Percentiles rank a stretch among this genome's conserved stretches.
phyloP scores from a whole-genome alignment of 2,329 filamentous ascomycete species.

The Fusarium duplospermum region DNA sequence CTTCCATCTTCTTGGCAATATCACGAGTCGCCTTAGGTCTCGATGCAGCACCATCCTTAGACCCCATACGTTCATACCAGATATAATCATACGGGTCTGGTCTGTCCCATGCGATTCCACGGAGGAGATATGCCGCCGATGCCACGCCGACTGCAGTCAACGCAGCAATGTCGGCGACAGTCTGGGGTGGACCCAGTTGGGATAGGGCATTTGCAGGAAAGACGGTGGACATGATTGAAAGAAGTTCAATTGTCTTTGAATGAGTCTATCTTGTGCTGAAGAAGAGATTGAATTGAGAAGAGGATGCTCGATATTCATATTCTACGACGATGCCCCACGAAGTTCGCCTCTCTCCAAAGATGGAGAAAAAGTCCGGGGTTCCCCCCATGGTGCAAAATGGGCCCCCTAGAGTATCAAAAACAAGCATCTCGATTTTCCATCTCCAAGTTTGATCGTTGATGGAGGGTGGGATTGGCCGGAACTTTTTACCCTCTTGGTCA shows the following conservation, averaged over 20 bases:
- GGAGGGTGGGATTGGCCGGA: background rate
- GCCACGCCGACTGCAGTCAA: conserved; percentile 39
- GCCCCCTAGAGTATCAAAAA: background rate
- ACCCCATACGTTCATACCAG: conserved; percentile 61
- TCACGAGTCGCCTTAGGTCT: conserved; percentile 56
- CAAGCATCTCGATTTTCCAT: background rate
- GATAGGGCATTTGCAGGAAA: conserved; percentile 35
- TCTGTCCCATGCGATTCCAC: conserved; percentile 58
- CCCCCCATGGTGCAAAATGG: background rate
- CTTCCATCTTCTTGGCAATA: conserved; percentile 53
- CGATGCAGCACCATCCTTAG: conserved; percentile 18
- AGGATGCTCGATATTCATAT: conserved; percentile 25
- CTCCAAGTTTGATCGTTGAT: background rate
- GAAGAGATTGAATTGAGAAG: background rate
- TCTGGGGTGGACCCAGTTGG: conserved; percentile 34
- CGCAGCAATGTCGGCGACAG: conserved; percentile 40
- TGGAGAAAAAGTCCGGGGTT: conserved; percentile 10
- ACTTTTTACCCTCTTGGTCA: conserved; percentile 5
- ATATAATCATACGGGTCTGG: conserved; percentile 61
- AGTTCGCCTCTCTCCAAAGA: conserved; percentile 15
- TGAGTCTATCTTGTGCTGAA: background rate
- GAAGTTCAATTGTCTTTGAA: background rate
- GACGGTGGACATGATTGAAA: conserved; percentile 30
- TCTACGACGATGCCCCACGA: background rate
- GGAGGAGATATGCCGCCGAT: conserved; percentile 53